Evolutionary conservation across 1,284 basidiomycete species (phyloP).

Genomic region (Phenoliferia sp.): DNA sequence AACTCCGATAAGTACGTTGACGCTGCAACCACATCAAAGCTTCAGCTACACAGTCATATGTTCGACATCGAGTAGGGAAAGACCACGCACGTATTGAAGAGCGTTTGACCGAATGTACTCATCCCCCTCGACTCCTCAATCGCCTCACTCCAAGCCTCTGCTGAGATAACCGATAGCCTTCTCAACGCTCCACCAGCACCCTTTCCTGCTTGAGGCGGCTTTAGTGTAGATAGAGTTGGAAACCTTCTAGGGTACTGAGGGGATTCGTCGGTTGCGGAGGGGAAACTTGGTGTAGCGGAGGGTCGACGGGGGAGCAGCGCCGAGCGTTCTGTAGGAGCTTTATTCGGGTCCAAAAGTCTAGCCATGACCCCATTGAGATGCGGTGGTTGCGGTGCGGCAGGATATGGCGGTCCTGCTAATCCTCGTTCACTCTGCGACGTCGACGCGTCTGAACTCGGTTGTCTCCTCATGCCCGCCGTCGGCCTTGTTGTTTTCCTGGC

Average conservation of each 20-base stretch:
- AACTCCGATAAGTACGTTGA: constrained; percentile 53
- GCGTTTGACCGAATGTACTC: constrained; percentile 35
- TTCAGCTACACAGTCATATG: neutral
- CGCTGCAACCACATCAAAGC: constrained; percentile 3
- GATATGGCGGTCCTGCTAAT: neutral
- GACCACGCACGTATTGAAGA: constrained; percentile 67
- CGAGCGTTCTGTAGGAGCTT: neutral
- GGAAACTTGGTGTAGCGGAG: neutral
- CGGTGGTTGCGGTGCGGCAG: neutral
- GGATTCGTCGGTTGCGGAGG: neutral
- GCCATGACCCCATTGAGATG: neutral
- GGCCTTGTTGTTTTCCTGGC: neutral
- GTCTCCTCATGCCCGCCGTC: neutral
- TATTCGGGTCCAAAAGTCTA: neutral
- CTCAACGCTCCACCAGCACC: neutral
- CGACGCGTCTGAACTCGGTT: neutral
- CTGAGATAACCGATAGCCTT: constrained; percentile 11
- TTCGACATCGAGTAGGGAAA: no score
- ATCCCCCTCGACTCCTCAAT: constrained; percentile 25
- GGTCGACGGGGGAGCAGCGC: neutral
- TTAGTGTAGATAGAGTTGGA: neutral
- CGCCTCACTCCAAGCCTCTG: constrained; percentile 15
- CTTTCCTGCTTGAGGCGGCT: neutral
- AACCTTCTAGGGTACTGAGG: neutral
- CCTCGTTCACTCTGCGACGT: neutral